These are phyloP conservation scores for Penicillium sp. DNA, from an alignment of 2,329 filamentous ascomycete genomes.

Conservation along the genomic window DNA sequence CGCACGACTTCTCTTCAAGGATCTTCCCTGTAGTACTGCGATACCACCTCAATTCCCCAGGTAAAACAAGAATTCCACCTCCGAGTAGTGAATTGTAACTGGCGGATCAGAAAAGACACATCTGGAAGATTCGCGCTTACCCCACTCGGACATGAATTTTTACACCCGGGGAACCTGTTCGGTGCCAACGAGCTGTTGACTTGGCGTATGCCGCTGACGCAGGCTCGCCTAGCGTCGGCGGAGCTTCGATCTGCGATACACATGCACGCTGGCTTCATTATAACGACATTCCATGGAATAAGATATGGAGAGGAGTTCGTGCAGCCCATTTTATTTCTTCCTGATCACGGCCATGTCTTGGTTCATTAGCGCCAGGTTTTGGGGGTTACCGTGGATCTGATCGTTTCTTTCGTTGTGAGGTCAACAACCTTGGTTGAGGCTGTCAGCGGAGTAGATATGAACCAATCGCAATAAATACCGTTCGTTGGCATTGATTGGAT, in stretches of 20 bases:
- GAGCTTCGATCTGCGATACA: background rate
- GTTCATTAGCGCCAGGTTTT: background rate
- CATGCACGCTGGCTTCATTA: background rate
- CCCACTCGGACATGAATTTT: slow-evolving; percentile 7
- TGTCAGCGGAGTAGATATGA: slow-evolving; percentile 12
- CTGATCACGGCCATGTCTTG: background rate
- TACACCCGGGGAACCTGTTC: background rate
- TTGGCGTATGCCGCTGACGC: slow-evolving; percentile 8
- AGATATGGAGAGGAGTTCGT: background rate
- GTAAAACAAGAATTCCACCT: too few relatives aligned
- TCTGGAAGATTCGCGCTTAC: slow-evolving; percentile 3
- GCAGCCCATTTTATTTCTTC: background rate
- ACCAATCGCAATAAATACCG: slow-evolving; percentile 10
- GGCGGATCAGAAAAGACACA: background rate
- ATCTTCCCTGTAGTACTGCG: background rate
- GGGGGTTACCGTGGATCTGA: slow-evolving; percentile 7
- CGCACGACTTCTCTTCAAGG: background rate
- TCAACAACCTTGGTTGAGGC: slow-evolving; percentile 8
- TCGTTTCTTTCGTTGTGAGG: slow-evolving; percentile 3
- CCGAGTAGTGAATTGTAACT: background rate
- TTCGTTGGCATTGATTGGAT: background rate
- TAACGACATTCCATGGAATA: background rate
- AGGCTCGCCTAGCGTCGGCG: background rate
- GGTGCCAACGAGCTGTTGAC: background rate
- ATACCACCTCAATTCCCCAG: background rate